A percentile compares a stretch with the other conserved stretches of the same genome.
These are phyloP conservation scores for Ramaria sp. DNA, from an alignment of 768 basidiomycete species.

Conservation along the genomic window DNA sequence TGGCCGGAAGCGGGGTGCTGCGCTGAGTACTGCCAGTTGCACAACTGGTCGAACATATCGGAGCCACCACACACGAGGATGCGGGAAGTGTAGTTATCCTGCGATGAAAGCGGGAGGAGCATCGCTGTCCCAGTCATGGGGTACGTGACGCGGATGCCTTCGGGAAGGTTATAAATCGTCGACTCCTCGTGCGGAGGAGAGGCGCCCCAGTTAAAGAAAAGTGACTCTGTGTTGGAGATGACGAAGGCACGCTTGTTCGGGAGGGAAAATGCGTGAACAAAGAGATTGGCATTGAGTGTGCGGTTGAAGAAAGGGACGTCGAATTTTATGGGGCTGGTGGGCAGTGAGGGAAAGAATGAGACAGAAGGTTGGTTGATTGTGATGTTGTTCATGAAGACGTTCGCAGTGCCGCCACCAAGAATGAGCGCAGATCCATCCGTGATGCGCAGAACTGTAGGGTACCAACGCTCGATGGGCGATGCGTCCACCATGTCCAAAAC, in stretches of 20 bases:
- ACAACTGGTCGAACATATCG: not conserved
- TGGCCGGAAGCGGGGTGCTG: conserved; percentile 11
- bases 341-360: conserved; percentile 20
- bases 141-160: conserved; percentile 16
- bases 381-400: conserved; percentile 15
- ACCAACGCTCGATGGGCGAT: conserved; percentile 21
- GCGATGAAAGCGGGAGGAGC: not conserved
- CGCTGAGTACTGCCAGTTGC: not conserved
- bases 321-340: conserved; percentile 12
- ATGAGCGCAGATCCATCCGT: conserved; percentile 9
- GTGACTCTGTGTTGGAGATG: conserved; percentile 12
- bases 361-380: conserved; percentile 10
- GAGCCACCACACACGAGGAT: conserved; percentile 12
- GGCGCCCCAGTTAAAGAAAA: conserved; percentile 10
- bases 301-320: conserved; percentile 11
- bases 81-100: conserved; percentile 8
- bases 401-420: conserved; percentile 12
- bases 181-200: not conserved
- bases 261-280: conserved; percentile 14
- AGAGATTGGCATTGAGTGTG: conserved; percentile 15
- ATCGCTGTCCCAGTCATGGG: conserved; percentile 5
- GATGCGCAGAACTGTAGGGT: conserved; percentile 22
- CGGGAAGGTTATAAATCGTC: conserved; percentile 10
- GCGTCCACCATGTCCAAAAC: conserved; percentile 5
- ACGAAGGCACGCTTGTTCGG: conserved; percentile 11